These are phyloP conservation scores for Mimosa pudica DNA, from an alignment of 306 rosid genomes.

Conservation along the genomic window DNA sequence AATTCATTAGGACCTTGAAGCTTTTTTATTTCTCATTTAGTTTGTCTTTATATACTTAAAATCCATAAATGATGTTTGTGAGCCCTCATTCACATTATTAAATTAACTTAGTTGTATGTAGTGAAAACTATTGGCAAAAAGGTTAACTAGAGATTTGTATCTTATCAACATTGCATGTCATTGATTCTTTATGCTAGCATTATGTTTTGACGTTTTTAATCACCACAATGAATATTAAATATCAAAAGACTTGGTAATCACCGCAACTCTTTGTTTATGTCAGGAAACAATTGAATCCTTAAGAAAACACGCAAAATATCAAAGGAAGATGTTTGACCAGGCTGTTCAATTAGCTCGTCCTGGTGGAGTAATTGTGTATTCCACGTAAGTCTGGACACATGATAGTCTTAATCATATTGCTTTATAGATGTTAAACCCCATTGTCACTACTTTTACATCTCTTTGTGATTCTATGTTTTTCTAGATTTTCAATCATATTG, in stretches of 20 bases:
- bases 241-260: constrained; percentile 15
- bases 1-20: neutral
- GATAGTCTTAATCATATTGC: constrained; percentile 31
- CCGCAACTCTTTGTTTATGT: constrained; percentile 30
- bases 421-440: constrained; percentile 18
- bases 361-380: constrained; percentile 86
- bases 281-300: constrained; percentile 84
- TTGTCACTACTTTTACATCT: constrained; percentile 5
- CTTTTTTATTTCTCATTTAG: neutral
- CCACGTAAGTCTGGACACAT: constrained; percentile 69
- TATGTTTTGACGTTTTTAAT: neutral
- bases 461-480: neutral
- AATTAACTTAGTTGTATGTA: neutral
- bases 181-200: neutral
- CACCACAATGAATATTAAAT: neutral
- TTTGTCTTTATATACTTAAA: neutral
- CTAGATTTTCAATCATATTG: constrained; percentile 6
- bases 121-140: neutral
- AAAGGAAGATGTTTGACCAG: constrained; percentile 90
- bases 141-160: neutral
- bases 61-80: neutral
- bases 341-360: constrained; percentile 87
- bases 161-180: neutral
- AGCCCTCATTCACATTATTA: neutral
- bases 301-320: constrained; percentile 77